phyloP scores from a whole-genome alignment of 2,329 filamentous ascomycete genomes.

The Monilinia aucupariae region DNA sequence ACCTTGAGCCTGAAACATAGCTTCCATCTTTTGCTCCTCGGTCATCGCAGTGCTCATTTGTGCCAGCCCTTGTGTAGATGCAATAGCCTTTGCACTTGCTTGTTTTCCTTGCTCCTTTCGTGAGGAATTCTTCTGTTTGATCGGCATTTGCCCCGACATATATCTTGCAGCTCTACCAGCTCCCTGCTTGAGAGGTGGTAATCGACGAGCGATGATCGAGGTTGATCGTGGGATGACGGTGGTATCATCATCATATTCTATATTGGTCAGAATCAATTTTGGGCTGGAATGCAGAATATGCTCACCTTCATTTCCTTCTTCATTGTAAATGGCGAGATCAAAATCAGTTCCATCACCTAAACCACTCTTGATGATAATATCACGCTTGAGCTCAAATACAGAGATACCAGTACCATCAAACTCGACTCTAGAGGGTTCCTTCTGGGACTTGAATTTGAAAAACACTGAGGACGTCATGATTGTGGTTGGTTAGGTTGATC shows the following conservation, averaged over 20 bases:
- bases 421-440: slow-evolving; percentile 86
- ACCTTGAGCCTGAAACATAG: slow-evolving; percentile 84
- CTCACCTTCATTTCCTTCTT: slow-evolving; percentile 86
- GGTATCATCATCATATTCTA: slow-evolving; percentile 96
- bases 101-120: slow-evolving; percentile 62
- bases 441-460: slow-evolving; percentile 99
- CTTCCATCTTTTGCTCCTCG: slow-evolving; percentile 88
- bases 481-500: slow-evolving; percentile 19
- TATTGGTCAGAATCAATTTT: slow-evolving; percentile 32
- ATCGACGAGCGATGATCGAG: slow-evolving; percentile 80
- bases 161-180: slow-evolving; percentile 90
- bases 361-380: slow-evolving; percentile 92
- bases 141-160: slow-evolving; percentile 91
- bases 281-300: slow-evolving; percentile 20
- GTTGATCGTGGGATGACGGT: slow-evolving; percentile 95
- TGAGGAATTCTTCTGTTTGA: slow-evolving; percentile 74
- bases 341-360: slow-evolving; percentile 95
- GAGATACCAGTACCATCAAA: slow-evolving; percentile 98
- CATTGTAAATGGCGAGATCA: slow-evolving; percentile 88
- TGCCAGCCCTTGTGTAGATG: slow-evolving; percentile 48
- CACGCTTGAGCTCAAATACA: slow-evolving; percentile 96
- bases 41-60: slow-evolving; percentile 76
- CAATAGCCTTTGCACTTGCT: slow-evolving; percentile 48
- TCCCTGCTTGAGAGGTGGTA: slow-evolving; percentile 78
- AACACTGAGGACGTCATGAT: slow-evolving; percentile 71